Conservation (phyloP, 148 eudicot genomes). For the Amaranthus hypochondriacus region DNA sequence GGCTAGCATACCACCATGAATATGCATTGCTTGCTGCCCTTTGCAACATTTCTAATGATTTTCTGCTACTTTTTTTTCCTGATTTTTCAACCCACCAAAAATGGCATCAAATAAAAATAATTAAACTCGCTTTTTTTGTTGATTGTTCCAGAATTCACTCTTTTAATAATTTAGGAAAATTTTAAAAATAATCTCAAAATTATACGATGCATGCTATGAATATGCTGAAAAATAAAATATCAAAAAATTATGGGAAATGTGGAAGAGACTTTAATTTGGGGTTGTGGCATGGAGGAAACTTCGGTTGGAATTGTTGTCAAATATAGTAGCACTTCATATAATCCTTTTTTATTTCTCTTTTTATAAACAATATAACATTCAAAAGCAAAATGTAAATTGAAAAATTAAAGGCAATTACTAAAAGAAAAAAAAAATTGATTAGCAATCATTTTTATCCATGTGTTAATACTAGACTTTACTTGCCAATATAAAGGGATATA, state of each 20-base stretch:
- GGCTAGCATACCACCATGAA: slow-evolving; percentile 91
- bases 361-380: background rate
- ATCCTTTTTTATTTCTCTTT: background rate
- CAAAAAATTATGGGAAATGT: slow-evolving; percentile 5
- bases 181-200: background rate
- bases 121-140: background rate
- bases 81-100: background rate
- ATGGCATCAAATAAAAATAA: background rate
- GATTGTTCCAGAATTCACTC: slow-evolving; percentile 1
- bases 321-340: slow-evolving; percentile 1
- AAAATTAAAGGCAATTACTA: background rate
- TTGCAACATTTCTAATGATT: slow-evolving; percentile 44
- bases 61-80: background rate
- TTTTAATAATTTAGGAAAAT: slow-evolving; percentile 6
- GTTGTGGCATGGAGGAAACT: slow-evolving; percentile 41
- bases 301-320: slow-evolving; percentile 26
- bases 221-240: slow-evolving; percentile 4
- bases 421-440: background rate
- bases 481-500: background rate
- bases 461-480: slow-evolving; percentile 11
- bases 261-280: slow-evolving; percentile 19
- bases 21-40: slow-evolving; percentile 78
- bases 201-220: slow-evolving; percentile 4
- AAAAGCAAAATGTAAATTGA: background rate
- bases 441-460: slow-evolving; percentile 11